Evolutionary conservation across 139 green algal species (phyloP), one percentile per base, ranked within the genome.

Genomic region (Chlamydomonas schloesseri): DNA sequence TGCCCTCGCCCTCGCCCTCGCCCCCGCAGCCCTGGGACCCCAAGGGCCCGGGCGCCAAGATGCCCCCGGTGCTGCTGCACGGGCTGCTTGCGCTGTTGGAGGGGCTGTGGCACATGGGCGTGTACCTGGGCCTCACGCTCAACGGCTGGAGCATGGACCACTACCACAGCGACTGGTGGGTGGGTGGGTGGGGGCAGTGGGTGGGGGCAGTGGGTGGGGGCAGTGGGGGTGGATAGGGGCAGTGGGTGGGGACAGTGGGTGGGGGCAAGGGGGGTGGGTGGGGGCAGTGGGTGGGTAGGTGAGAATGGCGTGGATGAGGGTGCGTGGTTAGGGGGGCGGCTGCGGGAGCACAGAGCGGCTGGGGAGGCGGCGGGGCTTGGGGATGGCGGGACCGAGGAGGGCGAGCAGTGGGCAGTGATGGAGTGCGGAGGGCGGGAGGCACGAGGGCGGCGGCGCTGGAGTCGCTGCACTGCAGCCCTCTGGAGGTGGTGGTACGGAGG

Each of bases 121-220:
- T 84, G 55, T 79, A 67, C 74, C 53, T 89, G 68, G 65, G 36
- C 68, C 67, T 86, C 31, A 77, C 67, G 2, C 50, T 69, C 31
- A 71, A 42, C 50, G 80, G 68, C 80, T 86, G 80, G 80, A 31
- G 18, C 80, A 68, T 78, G 80, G 50, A 77, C 11, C 67, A 86
- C 57, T 78, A 87, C 81, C 50, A 71, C 53, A 72, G 69, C 68
- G 50, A 3, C 81, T 79, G 81, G 69, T 77, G 64, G 28, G 64
- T 33, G 24, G 26, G 64, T 6, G 64, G 64, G 64, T 3, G 28
- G n/a, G n/a, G n/a, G n/a, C n/a, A n/a, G n/a, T n/a, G n/a, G n/a
- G 26, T 3, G 28, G 28, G 64, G 28, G 64, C 18, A 10, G 10
- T 10, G 55, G 55, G 21, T 64, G 55, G 2, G 6, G 21, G 55